These are phyloP conservation scores for Umbilicaria muhlenbergii DNA, from an alignment of 495 filamentous ascomycete species.

Conservation along the genomic window DNA sequence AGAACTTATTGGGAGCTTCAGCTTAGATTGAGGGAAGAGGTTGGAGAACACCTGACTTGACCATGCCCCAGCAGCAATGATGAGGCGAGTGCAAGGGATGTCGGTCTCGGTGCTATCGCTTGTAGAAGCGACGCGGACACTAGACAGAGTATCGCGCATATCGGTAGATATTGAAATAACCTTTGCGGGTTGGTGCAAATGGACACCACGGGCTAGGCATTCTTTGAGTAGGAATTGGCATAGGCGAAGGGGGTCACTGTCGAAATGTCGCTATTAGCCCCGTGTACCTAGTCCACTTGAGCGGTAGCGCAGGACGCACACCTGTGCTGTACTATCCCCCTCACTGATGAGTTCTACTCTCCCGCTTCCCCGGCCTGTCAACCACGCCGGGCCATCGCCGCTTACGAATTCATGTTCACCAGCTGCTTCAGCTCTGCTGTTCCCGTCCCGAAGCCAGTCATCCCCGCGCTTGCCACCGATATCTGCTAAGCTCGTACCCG, in stretches of 20 bases:
- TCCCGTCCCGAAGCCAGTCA: conserved; percentile 48
- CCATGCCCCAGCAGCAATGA: conserved; percentile 60
- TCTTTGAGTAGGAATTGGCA: conserved; percentile 47
- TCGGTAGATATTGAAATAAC: conserved; percentile 37
- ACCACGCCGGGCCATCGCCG: conserved; percentile 34
- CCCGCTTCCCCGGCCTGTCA: conserved; percentile 34
- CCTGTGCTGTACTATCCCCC: conserved; percentile 48
- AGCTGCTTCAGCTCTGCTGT: conserved; percentile 45
- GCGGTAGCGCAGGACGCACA: conserved; percentile 24
- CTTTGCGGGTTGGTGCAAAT: conserved; percentile 47
- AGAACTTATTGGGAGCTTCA: conserved; percentile 37
- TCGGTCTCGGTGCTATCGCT: conserved; percentile 12
- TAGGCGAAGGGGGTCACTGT: conserved; percentile 41
- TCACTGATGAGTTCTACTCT: conserved; percentile 45
- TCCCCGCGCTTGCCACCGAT: conserved; percentile 26
- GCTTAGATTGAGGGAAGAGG: conserved; percentile 42
- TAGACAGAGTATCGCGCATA: conserved; percentile 27
- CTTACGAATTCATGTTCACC: conserved; percentile 4
- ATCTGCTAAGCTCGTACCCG: conserved; percentile 36
- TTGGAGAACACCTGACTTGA: conserved; percentile 40
- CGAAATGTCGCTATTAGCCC: too few relatives aligned
- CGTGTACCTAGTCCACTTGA: too few relatives aligned
- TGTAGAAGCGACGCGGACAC: conserved; percentile 28
- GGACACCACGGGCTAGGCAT: conserved; percentile 42
- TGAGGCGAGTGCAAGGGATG: conserved; percentile 35